Conservation (phyloP, 306 rosid species). For the Cicer judaicum region DNA sequence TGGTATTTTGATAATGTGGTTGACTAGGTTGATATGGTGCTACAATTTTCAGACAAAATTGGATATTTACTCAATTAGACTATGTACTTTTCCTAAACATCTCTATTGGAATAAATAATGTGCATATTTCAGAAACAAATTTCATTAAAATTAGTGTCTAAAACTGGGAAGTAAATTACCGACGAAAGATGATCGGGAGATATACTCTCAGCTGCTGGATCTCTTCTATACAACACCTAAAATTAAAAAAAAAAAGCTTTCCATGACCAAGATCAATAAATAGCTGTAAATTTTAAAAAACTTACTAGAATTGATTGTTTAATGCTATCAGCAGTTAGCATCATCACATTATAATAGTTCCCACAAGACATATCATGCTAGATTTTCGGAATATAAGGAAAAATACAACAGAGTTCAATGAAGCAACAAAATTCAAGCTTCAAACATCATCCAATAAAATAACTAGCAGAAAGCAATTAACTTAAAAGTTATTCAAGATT, state of each 20-base stretch:
- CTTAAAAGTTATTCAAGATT: constrained; percentile 2
- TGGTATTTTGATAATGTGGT: no score
- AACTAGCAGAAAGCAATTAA: not conserved
- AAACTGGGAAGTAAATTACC: constrained; percentile 56
- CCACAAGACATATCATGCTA: not conserved
- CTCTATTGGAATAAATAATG: constrained; percentile 28
- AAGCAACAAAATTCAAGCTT: constrained; percentile 7
- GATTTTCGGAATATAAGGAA: not conserved
- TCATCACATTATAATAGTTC: not conserved
- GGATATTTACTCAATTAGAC: not conserved
- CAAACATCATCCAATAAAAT: not conserved
- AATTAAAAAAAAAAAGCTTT: not conserved
- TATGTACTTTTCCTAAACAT: constrained; percentile 10
- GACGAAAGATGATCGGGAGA: constrained; percentile 64
- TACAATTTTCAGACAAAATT: no score
- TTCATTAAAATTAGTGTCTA: constrained; percentile 4
- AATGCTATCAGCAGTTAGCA: not conserved
- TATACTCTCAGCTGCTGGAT: constrained; percentile 53
- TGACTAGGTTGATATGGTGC: no score
- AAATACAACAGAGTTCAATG: not conserved
- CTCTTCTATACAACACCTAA: constrained; percentile 73
- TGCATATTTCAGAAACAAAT: not conserved
- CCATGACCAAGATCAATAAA: constrained; percentile 13
- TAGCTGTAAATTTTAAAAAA: constrained; percentile 3
- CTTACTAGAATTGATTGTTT: not conserved